Percentiles rank a stretch among this genome's conserved stretches.
Conservation (phyloP, 106 monocot species). For the Dendrobium catenatum region DNA sequence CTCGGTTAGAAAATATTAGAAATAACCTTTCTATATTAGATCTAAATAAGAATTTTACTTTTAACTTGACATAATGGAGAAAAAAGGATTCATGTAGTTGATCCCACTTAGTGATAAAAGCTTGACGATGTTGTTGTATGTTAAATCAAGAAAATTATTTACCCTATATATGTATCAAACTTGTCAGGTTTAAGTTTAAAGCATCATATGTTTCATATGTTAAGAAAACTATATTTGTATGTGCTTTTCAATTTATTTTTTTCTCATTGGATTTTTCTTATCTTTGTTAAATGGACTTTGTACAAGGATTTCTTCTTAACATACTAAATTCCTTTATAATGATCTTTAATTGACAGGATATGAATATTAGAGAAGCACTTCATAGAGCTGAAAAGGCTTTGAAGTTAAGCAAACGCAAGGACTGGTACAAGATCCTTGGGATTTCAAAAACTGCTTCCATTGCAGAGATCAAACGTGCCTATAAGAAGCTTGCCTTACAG, state of each 20-base stretch:
- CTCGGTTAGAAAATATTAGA: no score
- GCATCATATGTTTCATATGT: neutral
- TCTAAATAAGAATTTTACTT: no score
- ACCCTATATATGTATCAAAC: neutral
- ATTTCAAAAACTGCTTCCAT: conserved; percentile 76
- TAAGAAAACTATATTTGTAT: neutral
- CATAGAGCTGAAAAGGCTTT: conserved; percentile 86
- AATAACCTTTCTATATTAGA: no score
- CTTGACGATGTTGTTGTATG: no score
- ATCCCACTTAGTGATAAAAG: no score
- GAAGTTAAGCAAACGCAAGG: conserved; percentile 90
- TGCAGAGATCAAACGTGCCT: conserved; percentile 86
- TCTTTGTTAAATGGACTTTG: neutral
- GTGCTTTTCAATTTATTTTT: neutral
- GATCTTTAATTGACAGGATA: conserved; percentile 47
- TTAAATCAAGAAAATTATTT: no score
- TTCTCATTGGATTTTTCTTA: neutral
- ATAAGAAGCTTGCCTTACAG: conserved; percentile 97
- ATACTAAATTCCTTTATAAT: neutral
- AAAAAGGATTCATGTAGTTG: no score
- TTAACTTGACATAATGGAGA: no score
- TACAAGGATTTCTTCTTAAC: neutral
- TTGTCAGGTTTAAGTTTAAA: neutral
- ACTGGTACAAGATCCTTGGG: conserved; percentile 94
- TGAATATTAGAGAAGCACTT: conserved; percentile 69